Base-by-base conservation (phyloP, 768 basidiomycete genomes). In the Porphyrellus cyaneotinctus region DNA sequence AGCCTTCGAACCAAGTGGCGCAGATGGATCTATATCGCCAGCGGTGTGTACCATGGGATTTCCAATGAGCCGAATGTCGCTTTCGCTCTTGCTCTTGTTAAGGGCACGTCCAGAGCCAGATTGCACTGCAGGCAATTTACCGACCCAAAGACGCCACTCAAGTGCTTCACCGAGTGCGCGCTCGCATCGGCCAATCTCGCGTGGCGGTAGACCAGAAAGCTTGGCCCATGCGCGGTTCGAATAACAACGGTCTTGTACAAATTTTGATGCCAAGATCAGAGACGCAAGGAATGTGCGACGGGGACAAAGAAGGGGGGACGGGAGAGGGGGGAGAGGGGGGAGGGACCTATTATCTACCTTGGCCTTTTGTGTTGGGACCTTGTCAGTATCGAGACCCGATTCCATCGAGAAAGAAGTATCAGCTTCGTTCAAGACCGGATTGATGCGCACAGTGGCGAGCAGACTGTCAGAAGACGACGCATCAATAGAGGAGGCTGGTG, bases 181-280 rank as follows among this genome's bases (percentile, higher is more conserved):
- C 70, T 97, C 95, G 64, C 91, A 94, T 17, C 84, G 81, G 35
- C 90, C 85, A 47, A 97, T 88, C 74, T 97, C 94, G 37, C 83
- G 74, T 6, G 91, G 83, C 0, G 86, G 82, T 3, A 97, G 78
- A 17, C 93, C 92, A n/a, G 88, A 89, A 7, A 97, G 79, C 63
- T 94, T 93, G 2, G 90, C 88, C 95, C 95, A 97, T 17, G 94
- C 93, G 24, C 84, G 82, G 67, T 97, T 95, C 14, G 91, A 93
- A 62, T 95, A 97, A 38, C 89, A 91, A 46, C 90, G 85, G 63
- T 97, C 94, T 72, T 95, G 92, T 56, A 88, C 83, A 65, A 95
- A 95, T 62, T 97, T 97, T 15, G 88, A 87, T 0, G 94, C 95
- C 47, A 92, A 77, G 51, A 97, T 91, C 37, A 97, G 74, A 0